Percentiles rank a stretch among this genome's conserved stretches.
Conservation (phyloP, 2,329 filamentous ascomycete genomes). For the Apiospora saccharicola region DNA sequence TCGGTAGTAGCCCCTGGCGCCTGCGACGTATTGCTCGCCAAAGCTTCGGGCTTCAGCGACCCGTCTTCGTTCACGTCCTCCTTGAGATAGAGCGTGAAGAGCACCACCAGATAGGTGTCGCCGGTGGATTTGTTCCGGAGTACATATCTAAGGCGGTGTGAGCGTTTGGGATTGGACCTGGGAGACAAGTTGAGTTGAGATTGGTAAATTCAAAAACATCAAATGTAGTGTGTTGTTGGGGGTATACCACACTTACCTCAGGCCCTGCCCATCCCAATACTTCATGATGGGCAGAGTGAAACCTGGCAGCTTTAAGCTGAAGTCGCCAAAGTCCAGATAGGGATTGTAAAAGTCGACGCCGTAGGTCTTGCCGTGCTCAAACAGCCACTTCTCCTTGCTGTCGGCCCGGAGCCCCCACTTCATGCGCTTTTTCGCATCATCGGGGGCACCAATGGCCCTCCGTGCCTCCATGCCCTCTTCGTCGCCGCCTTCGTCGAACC, state of each 20-base stretch:
- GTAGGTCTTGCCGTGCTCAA: slow-evolving; percentile 61
- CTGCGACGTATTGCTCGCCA: slow-evolving; percentile 44
- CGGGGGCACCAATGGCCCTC: slow-evolving; percentile 57
- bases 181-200: slow-evolving; percentile 34
- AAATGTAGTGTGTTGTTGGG: background rate
- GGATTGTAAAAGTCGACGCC: slow-evolving; percentile 83
- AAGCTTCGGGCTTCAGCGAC: slow-evolving; percentile 52
- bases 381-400: slow-evolving; percentile 61
- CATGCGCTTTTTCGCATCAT: slow-evolving; percentile 59
- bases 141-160: slow-evolving; percentile 89
- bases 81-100: slow-evolving; percentile 79
- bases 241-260: slow-evolving; percentile 63
- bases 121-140: slow-evolving; percentile 80
- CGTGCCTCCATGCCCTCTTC: slow-evolving; percentile 59
- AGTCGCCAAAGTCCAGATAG: slow-evolving; percentile 84
- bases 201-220: slow-evolving; percentile 28
- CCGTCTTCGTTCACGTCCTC: slow-evolving; percentile 70
- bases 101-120: slow-evolving; percentile 79
- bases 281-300: slow-evolving; percentile 77
- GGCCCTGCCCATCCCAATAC: slow-evolving; percentile 81
- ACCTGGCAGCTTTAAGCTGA: slow-evolving; percentile 75
- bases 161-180: slow-evolving; percentile 61
- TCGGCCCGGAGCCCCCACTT: slow-evolving; percentile 62
- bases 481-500: slow-evolving; percentile 72
- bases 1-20: slow-evolving; percentile 34